Base-by-base conservation (phyloP, 305 asterid species). In the Nicotiana rustica region DNA sequence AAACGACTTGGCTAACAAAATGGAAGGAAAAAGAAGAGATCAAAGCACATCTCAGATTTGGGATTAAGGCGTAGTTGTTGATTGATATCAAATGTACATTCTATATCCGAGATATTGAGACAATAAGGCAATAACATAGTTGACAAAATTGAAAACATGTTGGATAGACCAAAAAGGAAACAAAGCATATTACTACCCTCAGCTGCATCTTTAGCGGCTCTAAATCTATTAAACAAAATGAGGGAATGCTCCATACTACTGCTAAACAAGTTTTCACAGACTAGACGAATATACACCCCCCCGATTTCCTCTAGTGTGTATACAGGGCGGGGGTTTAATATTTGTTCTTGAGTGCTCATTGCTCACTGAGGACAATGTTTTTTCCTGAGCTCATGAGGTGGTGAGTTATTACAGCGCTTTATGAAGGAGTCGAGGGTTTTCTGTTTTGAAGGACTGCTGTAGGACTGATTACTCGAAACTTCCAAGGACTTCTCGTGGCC, bases 401-500 rank as follows among this genome's bases (percentile, higher is more conserved):
- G 57, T 13, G 92, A 83, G 85, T 82, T 89, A 81, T 82, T 88
- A 60, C 99, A 96, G 25, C 94, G 97, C 87, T 93, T 96, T 86
- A 94, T 80, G 89, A 87, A 96, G 73, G 88, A 91, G 88, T 93
- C 95, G 1, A 94, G 93, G 15, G 92, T 88, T 57, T 31, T 85
- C 82, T 89, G 91, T 56, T 86, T 88, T 12, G 84, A 17, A 19
- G 91, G 88, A 78, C 89, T 85, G 49, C 62, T 47, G 18, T 65
- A 55, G 18, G 90, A 83, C 82, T 85, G 91, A 79, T 71, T 82
- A 21, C 2, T 81, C 19, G 93, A 89, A 55, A 90, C 95, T 86
- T 93, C 90, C 69, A 94, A 78, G 38, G 92, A 86, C 60, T 91
- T 90, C 81, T 96, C 99, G 17, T 84, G 92, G 62, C 99, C 99